Evolutionary conservation across 306 rosid species (phyloP).

Genomic region (Arachis hypogaea): DNA sequence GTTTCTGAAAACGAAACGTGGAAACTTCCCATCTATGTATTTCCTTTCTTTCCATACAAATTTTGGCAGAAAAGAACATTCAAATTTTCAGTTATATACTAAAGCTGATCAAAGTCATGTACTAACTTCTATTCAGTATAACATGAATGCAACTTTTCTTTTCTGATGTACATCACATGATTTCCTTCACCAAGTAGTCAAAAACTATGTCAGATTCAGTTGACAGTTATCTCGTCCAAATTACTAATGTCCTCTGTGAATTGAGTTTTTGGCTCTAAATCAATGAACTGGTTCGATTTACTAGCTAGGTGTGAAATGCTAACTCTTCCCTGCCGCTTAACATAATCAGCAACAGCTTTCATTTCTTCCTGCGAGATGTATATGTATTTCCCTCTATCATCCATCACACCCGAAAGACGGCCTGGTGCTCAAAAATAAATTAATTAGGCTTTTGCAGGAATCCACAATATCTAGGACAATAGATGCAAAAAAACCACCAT

Average conservation of each 20-base stretch:
- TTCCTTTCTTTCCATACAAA: constrained; percentile 1
- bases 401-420: constrained; percentile 96
- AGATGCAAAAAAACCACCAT: not conserved
- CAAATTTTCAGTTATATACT: constrained; percentile 31
- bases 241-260: constrained; percentile 58
- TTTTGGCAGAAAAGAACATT: constrained; percentile 2
- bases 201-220: constrained; percentile 40
- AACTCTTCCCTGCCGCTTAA: constrained; percentile 88
- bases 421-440: constrained; percentile 52
- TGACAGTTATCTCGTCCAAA: constrained; percentile 65
- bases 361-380: constrained; percentile 92
- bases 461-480: not conserved
- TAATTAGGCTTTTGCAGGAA: not conserved
- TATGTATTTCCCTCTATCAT: constrained; percentile 92
- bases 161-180: constrained; percentile 19
- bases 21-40: constrained; percentile 2
- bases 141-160: not conserved
- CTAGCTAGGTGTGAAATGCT: constrained; percentile 96
- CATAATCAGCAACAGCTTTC: constrained; percentile 94
- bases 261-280: constrained; percentile 84
- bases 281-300: constrained; percentile 97
- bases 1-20: too few relatives aligned
- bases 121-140: constrained; percentile 29
- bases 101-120: constrained; percentile 32
- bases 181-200: constrained; percentile 26